These are phyloP conservation scores for Amanita phalloides DNA, from an alignment of 768 basidiomycete genomes.

Conservation along the genomic window DNA sequence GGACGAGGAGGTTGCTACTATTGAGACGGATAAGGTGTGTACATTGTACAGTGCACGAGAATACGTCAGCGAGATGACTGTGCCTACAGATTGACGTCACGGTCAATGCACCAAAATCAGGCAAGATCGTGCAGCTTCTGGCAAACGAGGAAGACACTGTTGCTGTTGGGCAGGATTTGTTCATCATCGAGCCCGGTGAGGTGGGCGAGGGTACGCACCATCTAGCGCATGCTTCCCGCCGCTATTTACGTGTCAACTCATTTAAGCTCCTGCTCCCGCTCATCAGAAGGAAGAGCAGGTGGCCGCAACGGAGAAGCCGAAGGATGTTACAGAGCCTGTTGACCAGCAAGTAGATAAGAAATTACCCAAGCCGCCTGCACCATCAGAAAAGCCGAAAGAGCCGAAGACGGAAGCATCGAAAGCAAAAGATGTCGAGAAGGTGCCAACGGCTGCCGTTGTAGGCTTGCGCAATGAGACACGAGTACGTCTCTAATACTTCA, in stretches of 20 bases:
- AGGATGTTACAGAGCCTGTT: slow-evolving; percentile 33
- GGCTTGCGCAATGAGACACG: slow-evolving; percentile 75
- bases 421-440: slow-evolving; percentile 10
- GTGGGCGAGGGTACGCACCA: slow-evolving; percentile 32
- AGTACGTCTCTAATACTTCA: slow-evolving; percentile 29
- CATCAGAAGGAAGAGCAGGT: slow-evolving; percentile 19
- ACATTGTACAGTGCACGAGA: neutral
- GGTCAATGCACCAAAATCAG: slow-evolving; percentile 85
- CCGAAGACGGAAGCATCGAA: slow-evolving; percentile 14
- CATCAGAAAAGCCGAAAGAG: slow-evolving; percentile 21
- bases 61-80: slow-evolving; percentile 3
- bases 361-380: slow-evolving; percentile 30
- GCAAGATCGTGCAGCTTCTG: slow-evolving; percentile 78
- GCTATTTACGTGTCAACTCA: neutral
- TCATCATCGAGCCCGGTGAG: slow-evolving; percentile 82
- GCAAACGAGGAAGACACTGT: slow-evolving; percentile 93
- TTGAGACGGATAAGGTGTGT: slow-evolving; percentile 95
- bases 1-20: slow-evolving; percentile 95
- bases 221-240: neutral
- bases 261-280: slow-evolving; percentile 17
- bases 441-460: slow-evolving; percentile 21
- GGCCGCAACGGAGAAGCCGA: slow-evolving; percentile 16
- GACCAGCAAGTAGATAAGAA: slow-evolving; percentile 39
- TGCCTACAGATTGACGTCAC: slow-evolving; percentile 82
- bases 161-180: slow-evolving; percentile 87